Evolutionary conservation across 192 early-diverging fungal species (phyloP).

Genomic region (Coemansia sp.): DNA sequence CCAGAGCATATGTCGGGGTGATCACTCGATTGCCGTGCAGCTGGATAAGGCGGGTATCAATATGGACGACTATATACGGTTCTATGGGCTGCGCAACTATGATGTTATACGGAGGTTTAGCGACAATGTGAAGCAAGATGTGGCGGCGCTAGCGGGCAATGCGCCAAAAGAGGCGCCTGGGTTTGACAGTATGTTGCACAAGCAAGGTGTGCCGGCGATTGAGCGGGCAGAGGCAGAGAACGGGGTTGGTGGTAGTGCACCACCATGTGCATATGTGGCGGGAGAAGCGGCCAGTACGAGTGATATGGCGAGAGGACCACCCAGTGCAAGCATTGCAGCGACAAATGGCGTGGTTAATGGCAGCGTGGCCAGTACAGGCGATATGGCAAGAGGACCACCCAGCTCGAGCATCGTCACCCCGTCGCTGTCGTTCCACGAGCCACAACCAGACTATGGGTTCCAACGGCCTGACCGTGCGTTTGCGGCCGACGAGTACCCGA

Average conservation of each 20-base stretch:
- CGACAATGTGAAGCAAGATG: conserved; percentile 35
- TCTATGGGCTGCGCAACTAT: conserved; percentile 72
- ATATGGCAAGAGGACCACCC: neutral
- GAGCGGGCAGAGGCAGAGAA: conserved; percentile 9
- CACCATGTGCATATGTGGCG: no score
- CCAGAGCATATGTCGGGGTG: conserved; percentile 72
- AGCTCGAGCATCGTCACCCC: neutral
- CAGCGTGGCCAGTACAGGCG: conserved; percentile 5
- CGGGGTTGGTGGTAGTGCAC: neutral
- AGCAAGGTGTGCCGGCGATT: conserved; percentile 30
- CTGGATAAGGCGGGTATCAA: conserved; percentile 58
- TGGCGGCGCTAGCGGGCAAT: conserved; percentile 28
- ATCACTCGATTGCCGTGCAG: conserved; percentile 63
- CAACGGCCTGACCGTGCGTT: conserved; percentile 48
- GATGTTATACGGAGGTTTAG: conserved; percentile 59
- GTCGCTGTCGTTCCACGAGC: conserved; percentile 28
- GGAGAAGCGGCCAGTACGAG: neutral
- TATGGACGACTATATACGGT: conserved; percentile 66
- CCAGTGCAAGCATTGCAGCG: neutral
- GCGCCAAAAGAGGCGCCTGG: conserved; percentile 36
- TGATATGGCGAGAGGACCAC: no score
- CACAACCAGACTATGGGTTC: conserved; percentile 35
- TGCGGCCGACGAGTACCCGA: conserved; percentile 35
- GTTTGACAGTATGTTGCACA: conserved; percentile 24
- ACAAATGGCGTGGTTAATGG: neutral